Conservation (phyloP, 441 rosid species). For the Flueggea neowawraea region DNA sequence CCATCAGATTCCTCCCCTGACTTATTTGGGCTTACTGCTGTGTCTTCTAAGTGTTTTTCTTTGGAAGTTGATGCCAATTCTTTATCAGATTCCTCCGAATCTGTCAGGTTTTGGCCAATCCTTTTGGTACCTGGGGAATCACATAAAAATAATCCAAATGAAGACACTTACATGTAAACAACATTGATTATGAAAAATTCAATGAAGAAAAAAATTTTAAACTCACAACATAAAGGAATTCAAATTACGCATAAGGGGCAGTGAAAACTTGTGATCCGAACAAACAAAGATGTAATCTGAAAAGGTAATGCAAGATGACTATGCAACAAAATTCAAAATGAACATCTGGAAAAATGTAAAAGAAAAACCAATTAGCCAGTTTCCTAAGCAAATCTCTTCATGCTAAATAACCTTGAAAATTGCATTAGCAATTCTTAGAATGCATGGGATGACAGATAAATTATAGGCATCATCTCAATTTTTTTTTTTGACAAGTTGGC, state of each 20-base stretch:
- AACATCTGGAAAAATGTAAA: no score
- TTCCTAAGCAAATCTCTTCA: neutral
- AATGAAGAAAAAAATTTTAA: neutral
- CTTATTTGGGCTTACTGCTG: conserved; percentile 28
- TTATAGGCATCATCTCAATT: neutral
- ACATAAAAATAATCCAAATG: neutral
- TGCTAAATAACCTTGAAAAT: neutral
- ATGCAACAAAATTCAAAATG: neutral
- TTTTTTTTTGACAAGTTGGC: neutral
- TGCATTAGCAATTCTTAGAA: neutral
- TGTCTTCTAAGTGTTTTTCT: conserved; percentile 33
- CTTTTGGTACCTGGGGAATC: conserved; percentile 36
- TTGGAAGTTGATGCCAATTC: conserved; percentile 36
- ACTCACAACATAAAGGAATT: neutral
- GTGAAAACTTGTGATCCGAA: neutral
- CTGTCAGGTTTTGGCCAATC: conserved; percentile 25
- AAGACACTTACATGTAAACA: neutral
- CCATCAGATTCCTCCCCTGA: conserved; percentile 38
- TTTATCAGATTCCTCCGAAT: conserved; percentile 41
- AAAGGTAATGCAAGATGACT: neutral
- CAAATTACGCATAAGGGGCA: neutral
- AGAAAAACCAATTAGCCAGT: neutral
- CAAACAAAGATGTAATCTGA: neutral
- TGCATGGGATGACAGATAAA: neutral
- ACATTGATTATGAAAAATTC: neutral